Base-by-base conservation (phyloP, 352 stramenopile genomes). In the Phytophthora uliginosa region DNA sequence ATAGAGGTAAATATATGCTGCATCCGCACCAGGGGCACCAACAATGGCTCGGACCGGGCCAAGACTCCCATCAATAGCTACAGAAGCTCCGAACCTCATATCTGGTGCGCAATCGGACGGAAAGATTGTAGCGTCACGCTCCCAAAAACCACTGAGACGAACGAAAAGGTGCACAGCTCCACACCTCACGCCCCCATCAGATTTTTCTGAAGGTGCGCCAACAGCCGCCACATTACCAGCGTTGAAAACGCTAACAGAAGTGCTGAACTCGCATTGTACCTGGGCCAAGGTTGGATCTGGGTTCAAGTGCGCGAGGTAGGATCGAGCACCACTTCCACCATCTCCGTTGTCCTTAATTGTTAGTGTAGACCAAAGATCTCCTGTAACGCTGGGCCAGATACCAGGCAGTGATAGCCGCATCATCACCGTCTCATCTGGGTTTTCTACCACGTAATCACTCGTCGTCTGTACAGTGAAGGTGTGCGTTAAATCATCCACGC, bases 301-400 rank as follows among this genome's bases (percentile, higher is more conserved):
- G 9, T 81, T 79, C 18, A 97, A 68, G 31, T 91, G 74, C 24
- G 89, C 77, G 3, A 95, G 63, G 40, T 89, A 94, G 8, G 84
- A 86, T 2, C 85, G 78, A 12, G 87, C 87, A 3, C 91, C 91
- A 31, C 85, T 96, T 13, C 92, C 87, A 24, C 95, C 95, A 60
- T 99, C 96, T 7, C 89, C 89, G 62, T 99, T 94, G 78, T 99
- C 96, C 10, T 79, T 77, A 47, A 99, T 98, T 0, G 77, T 90
- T n/a, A 98, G 71, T 9, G 82, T 86, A 4, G 93, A 86, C 77
- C 92, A 98, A 3, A 99, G 83, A 45, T 88, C 73, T 13, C 96
- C 96, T 7, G 90, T 84, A 7, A 86, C 88, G 33, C 84, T 98
- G 6, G 97, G 91, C 87, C 97, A 98, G 58, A 99, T 93, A 38